These are phyloP conservation scores for Emergomyces orientalis DNA, from an alignment of 2,329 filamentous ascomycete species.

Conservation along the genomic window DNA sequence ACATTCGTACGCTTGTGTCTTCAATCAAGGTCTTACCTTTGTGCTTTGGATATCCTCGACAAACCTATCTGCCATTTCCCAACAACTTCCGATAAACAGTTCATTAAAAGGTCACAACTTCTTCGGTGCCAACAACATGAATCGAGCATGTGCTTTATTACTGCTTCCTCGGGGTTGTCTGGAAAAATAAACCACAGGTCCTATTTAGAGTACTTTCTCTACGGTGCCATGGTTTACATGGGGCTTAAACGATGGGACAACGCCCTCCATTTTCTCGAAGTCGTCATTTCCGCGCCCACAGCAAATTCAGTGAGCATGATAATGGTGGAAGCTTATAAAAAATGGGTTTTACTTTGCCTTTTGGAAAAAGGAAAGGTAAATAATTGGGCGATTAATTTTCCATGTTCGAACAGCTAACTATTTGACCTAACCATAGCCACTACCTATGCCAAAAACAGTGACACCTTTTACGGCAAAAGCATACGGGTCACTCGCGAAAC, in stretches of 20 bases:
- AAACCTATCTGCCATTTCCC: constrained; percentile 37
- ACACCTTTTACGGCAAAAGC: constrained; percentile 41
- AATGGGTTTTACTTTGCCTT: constrained; percentile 72
- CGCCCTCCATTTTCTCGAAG: constrained; percentile 53
- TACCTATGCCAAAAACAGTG: constrained; percentile 48
- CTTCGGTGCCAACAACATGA: constrained; percentile 26
- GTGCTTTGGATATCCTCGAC: constrained; percentile 35
- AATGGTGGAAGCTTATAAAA: constrained; percentile 85
- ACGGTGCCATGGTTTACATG: constrained; percentile 57
- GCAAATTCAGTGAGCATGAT: constrained; percentile 57
- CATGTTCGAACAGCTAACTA: background rate
- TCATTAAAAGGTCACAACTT: constrained; percentile 19
- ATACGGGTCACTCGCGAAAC: constrained; percentile 52
- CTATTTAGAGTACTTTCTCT: constrained; percentile 56
- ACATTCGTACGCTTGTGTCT: constrained; percentile 35
- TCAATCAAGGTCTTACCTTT: constrained; percentile 31
- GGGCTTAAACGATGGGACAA: constrained; percentile 52
- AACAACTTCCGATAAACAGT: constrained; percentile 18
- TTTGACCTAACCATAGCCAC: constrained; percentile 27
- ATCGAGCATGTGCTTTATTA: constrained; percentile 29
- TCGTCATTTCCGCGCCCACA: constrained; percentile 58
- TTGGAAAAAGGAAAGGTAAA: constrained; percentile 56
- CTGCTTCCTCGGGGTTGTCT: constrained; percentile 31
- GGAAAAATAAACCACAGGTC: constrained; percentile 32
- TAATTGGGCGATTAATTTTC: background rate